Evolutionary conservation across 1,284 basidiomycete genomes (phyloP).

Genomic region (Heterobasidion irregulare): DNA sequence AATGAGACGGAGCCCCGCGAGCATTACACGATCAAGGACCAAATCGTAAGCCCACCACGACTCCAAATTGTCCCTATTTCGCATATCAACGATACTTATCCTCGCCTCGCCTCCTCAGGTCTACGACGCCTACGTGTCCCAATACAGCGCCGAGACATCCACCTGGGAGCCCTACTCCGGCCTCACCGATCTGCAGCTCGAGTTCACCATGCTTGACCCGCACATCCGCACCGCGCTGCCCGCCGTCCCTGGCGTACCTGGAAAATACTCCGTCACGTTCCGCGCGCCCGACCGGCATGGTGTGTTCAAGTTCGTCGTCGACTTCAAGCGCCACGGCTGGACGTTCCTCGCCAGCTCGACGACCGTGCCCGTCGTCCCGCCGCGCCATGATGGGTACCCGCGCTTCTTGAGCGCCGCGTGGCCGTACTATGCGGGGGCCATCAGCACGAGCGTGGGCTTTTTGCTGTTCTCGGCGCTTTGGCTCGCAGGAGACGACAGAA

Average conservation of each 20-base stretch:
- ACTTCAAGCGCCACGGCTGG: conserved; percentile 85
- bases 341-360: conserved; percentile 67
- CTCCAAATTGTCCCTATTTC: conserved; percentile 1
- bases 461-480: conserved; percentile 80
- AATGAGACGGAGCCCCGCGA: conserved; percentile 50
- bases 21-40: conserved; percentile 83
- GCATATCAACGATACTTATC: not conserved
- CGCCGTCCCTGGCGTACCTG: conserved; percentile 37
- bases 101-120: conserved; percentile 35
- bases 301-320: conserved; percentile 92
- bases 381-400: conserved; percentile 91
- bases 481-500: conserved; percentile 68
- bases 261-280: conserved; percentile 75
- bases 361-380: conserved; percentile 85
- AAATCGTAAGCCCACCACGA: conserved; percentile 49
- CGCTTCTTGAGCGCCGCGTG: conserved; percentile 90
- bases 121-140: conserved; percentile 67
- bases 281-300: conserved; percentile 91
- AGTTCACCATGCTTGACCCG: conserved; percentile 98
- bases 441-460: conserved; percentile 81
- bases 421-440: conserved; percentile 90
- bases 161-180: conserved; percentile 70
- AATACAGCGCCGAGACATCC: conserved; percentile 42
- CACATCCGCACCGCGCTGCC: conserved; percentile 74
- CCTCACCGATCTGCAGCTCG: conserved; percentile 78